These are phyloP conservation scores for Nicotiana noctiflora DNA, from an alignment of 257 asterid genomes.

Conservation along the genomic window DNA sequence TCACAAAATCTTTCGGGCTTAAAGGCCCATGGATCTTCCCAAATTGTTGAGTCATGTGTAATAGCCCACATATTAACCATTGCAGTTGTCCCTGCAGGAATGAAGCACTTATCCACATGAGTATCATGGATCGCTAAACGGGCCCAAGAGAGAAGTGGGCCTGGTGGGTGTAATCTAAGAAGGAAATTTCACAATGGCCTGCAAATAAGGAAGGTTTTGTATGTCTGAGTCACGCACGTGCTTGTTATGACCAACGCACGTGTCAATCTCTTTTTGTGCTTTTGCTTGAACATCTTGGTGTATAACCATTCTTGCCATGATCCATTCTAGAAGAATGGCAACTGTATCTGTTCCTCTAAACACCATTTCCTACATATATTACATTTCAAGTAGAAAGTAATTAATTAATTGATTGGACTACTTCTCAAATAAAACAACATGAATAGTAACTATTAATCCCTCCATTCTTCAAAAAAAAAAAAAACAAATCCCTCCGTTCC, in stretches of 20 bases:
- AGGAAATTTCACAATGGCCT: conserved; percentile 29
- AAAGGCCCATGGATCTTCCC: conserved; percentile 54
- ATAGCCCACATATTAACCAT: conserved; percentile 90
- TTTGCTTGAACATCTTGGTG: conserved; percentile 54
- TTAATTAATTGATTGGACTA: neutral
- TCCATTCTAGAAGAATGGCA: conserved; percentile 61
- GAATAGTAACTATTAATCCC: too few species aligned
- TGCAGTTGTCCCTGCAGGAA: conserved; percentile 59
- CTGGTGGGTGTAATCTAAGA: conserved; percentile 57
- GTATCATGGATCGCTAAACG: conserved; percentile 49
- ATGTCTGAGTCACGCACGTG: conserved; percentile 34
- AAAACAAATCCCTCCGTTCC: too few species aligned
- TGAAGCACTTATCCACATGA: conserved; percentile 35
- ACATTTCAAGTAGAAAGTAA: neutral
- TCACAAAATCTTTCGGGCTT: conserved; percentile 51
- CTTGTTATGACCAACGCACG: conserved; percentile 10
- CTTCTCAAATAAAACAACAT: too few species aligned
- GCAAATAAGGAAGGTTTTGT: conserved; percentile 43
- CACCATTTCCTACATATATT: conserved; percentile 45
- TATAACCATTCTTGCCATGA: conserved; percentile 46
- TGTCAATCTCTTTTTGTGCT: conserved; percentile 40
- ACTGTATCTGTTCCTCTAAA: conserved; percentile 65
- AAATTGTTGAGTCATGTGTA: conserved; percentile 45
- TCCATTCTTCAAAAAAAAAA: too few species aligned
- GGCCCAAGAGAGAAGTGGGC: conserved; percentile 76